Evolutionary conservation across 169 alveolate genomes (phyloP), one percentile per base, ranked within the genome.

Genomic region (Theileria equi): DNA sequence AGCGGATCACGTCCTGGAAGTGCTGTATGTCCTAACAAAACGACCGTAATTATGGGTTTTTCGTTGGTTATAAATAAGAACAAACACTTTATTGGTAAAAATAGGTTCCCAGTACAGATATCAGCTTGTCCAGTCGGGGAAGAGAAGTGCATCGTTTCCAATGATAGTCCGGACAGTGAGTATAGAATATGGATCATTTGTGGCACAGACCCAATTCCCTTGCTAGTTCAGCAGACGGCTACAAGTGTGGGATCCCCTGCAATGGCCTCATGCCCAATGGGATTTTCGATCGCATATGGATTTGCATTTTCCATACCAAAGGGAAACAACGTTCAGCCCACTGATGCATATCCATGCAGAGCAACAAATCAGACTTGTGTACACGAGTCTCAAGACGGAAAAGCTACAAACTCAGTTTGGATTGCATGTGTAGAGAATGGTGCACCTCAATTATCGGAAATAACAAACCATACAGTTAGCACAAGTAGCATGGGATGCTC

Each of bases 1-100:
- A 74, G 80, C 10, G 95, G 95, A 2, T 62, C 82, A 13, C 67
- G 89, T 5, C 89, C 91, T 11, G 95, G 95, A 4, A 82, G 77
- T 76, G 89, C 90, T 10, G 80, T 84, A 53, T 90, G 95, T 36
- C 93, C 93, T 10, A 34, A 44, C n/a, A 87, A 84, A 28, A 80
- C 67, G 31, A 82, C 71, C 17, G 34, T 90, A 40, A 29, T 90
- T 49, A 79, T 90, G 83, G 95, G 95, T 1, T 90, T 82, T 67
- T 77, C 93, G 0, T 5, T 90, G 53, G 41, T 69, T 35, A 32
- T 74, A 3, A 45, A 53, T 21, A 28, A 34, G 16, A 19, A 28
- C 19, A 63, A 32, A 47, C 50, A 68, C n/a, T 17, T 43, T 3
- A 52, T 81, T 52, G 48, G 48, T 26, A 62, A 77, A 17, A 36